These are phyloP conservation scores for Hagleromyces aurorensis DNA, from an alignment of 805 yeast genomes.

Conservation along the genomic window DNA sequence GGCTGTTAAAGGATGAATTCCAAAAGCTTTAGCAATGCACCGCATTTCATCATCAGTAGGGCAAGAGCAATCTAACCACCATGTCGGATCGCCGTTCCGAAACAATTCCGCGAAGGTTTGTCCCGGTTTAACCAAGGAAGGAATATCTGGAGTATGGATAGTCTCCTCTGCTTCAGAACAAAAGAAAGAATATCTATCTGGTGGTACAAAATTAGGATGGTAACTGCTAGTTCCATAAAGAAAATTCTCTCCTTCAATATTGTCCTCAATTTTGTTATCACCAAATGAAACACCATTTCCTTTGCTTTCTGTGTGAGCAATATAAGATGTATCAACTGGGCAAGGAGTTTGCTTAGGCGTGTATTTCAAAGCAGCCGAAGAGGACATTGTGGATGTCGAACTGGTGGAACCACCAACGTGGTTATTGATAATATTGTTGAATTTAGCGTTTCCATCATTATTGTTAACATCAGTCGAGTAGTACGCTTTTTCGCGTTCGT, in stretches of 20 bases:
- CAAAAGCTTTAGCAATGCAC: conserved; percentile 84
- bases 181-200: conserved; percentile 80
- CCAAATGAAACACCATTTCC: conserved; percentile 35
- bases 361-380: conserved; percentile 52
- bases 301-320: too few species aligned
- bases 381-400: conserved; percentile 33
- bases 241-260: conserved; percentile 8
- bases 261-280: conserved; percentile 31
- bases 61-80: conserved; percentile 95
- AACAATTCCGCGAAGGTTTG: conserved; percentile 63
- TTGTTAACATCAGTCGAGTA: too few species aligned
- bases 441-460: neutral
- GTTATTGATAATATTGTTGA: conserved; percentile 11
- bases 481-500: conserved; percentile 37
- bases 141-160: conserved; percentile 79
- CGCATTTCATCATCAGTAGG: conserved; percentile 96
- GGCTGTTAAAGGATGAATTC: conserved; percentile 95
- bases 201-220: conserved; percentile 31
- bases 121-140: conserved; percentile 61
- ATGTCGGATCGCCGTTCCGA: conserved; percentile 62
- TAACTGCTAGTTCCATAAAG: conserved; percentile 1
- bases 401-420: conserved; percentile 9
- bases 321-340: too few species aligned
- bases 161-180: conserved; percentile 79
- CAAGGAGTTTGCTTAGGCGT: conserved; percentile 48